Evolutionary conservation across 371 early-diverging fungal species (phyloP).

Genomic region (Dichotomocladium elegans): DNA sequence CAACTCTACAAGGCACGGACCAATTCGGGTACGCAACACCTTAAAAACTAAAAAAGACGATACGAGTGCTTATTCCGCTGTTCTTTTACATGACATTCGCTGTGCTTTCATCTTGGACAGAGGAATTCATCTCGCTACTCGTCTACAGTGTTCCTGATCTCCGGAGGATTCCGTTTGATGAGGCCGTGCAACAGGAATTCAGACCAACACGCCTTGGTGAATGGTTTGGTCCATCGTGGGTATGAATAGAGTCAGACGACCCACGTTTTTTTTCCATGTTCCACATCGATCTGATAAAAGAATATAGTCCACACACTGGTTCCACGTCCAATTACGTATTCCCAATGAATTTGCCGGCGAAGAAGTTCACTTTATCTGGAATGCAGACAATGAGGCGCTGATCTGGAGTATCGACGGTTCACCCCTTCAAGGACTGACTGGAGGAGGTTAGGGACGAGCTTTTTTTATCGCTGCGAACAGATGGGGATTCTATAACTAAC

Average conservation of each 20-base stretch:
- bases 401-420: conserved; percentile 81
- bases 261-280: too few relatives aligned
- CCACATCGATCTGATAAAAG: not conserved
- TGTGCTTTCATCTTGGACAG: conserved; percentile 6
- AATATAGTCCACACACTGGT: conserved; percentile 86
- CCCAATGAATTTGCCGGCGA: conserved; percentile 73
- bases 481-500: not conserved
- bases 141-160: conserved; percentile 80
- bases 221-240: conserved; percentile 85
- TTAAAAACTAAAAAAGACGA: too few relatives aligned
- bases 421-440: conserved; percentile 86
- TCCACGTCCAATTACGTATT: conserved; percentile 66
- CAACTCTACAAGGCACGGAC: conserved; percentile 46
- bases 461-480: too few relatives aligned
- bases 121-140: conserved; percentile 40
- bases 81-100: too few relatives aligned
- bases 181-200: conserved; percentile 75
- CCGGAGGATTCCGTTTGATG: conserved; percentile 77
- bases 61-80: too few relatives aligned
- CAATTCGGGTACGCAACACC: conserved; percentile 37
- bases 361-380: conserved; percentile 75
- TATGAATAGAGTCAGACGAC: conserved; percentile 29
- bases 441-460: too few relatives aligned
- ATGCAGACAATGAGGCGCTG: conserved; percentile 84
- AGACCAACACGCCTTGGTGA: conserved; percentile 65